Evolutionary conservation across 495 filamentous ascomycete genomes (phyloP), one percentile per base, ranked within the genome.

Genomic region (Penicillium daleae): DNA sequence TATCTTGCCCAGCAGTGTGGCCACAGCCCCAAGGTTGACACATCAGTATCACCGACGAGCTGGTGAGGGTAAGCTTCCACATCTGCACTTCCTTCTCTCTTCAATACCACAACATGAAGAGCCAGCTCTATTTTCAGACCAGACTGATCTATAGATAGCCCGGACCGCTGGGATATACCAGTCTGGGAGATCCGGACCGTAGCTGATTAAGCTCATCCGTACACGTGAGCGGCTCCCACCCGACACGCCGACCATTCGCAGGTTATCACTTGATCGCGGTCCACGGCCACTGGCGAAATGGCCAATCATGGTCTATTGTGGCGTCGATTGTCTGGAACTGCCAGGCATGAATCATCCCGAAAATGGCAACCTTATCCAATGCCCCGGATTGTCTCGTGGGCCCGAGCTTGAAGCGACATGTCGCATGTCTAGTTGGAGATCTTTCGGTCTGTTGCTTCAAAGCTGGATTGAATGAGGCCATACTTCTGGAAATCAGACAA

Each of bases 221-320:
- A 60, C 66, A 68, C 66, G 66, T 68, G 66, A 68, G 66, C 66
- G 66, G 66, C 52, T 61, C 56, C 13, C 56, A 57, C 15, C 59
- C 62, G 60, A 44, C 12, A 17, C 22, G 10, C 54, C 54, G 54
- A n/a, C 26, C 54, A n/a, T 33, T 21, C 24, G 49, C 17, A 6
- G 13, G 32, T 54, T 37, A 54, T 54, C 29, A 54, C n/a, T 37
- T 54, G 17, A 53, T 37, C 22, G 10, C 22, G n/a, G 27, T 52
- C 57, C 46, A 49, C 57, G 21, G 24, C 13, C 9, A 24, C 27
- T 56, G 24, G 17, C 5, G 4, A 13, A 8, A 46, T 22, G 19
- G 44, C 66, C 66, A 65, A 65, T 68, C 66, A 60, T 19, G 49
- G 21, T 22, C 4, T 12, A 21, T 17, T 22, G 24, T 32, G 42